Evolutionary conservation across 1,139 yeast genomes (phyloP).

Genomic region (Zygoascus hellenicus): DNA sequence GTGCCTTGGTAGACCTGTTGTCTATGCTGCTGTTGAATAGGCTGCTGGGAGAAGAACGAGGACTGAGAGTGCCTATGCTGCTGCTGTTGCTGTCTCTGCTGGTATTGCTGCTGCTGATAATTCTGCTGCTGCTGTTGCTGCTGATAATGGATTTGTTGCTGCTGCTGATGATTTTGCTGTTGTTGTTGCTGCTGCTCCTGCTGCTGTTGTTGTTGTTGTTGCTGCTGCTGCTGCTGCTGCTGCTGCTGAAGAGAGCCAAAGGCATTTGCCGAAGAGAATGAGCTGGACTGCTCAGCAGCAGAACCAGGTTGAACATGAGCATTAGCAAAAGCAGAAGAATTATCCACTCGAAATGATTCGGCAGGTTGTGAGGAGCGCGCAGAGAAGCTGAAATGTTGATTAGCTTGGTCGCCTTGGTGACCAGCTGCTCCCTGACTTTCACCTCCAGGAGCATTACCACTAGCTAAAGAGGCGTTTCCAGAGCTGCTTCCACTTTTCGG

Average conservation of each 20-base stretch:
- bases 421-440: not conserved
- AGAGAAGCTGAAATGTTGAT: conserved; percentile 2
- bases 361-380: not conserved
- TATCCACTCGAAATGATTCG: not conserved
- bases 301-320: not conserved
- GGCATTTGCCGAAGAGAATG: not conserved
- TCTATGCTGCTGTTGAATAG: conserved; percentile 7
- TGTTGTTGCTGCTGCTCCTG: too few relatives aligned
- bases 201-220: too few relatives aligned
- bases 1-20: conserved; percentile 9
- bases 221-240: not conserved
- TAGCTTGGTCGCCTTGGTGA: not conserved
- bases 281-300: not conserved
- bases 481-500: conserved; percentile 7
- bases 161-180: too few relatives aligned
- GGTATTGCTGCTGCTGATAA: not conserved
- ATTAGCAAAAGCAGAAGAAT: not conserved
- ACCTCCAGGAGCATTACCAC: not conserved
- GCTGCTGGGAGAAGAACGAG: not conserved
- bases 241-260: not conserved
- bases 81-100: not conserved
- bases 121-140: not conserved
- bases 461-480: conserved; percentile 2
- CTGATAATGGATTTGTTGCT: not conserved
- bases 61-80: not conserved